Percentiles rank a stretch among this genome's conserved stretches.
Conservation (phyloP, 2,329 filamentous ascomycete species). For the Hortaea werneckii region DNA sequence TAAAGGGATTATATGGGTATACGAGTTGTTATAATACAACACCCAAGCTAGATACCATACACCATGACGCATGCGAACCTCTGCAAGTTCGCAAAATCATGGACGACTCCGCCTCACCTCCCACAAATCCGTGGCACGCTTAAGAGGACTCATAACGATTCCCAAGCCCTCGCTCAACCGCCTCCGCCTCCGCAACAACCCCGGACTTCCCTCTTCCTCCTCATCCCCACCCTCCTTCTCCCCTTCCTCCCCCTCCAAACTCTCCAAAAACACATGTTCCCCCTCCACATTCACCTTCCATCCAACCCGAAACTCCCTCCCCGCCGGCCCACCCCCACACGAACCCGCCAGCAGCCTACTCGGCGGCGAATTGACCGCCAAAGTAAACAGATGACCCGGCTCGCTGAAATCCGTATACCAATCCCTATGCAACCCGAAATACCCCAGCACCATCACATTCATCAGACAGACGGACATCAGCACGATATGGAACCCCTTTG, state of each 20-base stretch:
- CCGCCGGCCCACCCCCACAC: constrained; percentile 47
- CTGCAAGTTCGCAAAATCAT: background rate
- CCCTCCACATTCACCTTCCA: constrained; percentile 31
- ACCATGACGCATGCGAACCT: no score
- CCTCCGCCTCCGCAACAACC: constrained; percentile 12
- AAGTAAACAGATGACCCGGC: constrained; percentile 52
- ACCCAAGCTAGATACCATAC: no score
- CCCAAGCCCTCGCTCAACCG: constrained; percentile 19
- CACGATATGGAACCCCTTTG: constrained; percentile 58
- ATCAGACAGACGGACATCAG: constrained; percentile 56
- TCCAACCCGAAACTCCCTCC: constrained; percentile 37
- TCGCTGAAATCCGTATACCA: constrained; percentile 72
- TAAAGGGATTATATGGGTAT: background rate
- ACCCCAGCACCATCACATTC: constrained; percentile 55
- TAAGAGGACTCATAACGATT: constrained; percentile 26
- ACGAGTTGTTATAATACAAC: no score
- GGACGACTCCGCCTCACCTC: background rate
- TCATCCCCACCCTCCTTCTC: constrained; percentile 1
- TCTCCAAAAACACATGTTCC: constrained; percentile 45
- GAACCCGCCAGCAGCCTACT: constrained; percentile 42
- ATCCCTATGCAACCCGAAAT: constrained; percentile 49
- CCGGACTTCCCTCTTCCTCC: constrained; percentile 3
- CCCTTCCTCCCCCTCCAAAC: constrained; percentile 21
- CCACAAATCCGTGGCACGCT: constrained; percentile 26
- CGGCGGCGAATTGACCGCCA: constrained; percentile 49